Base-by-base conservation (phyloP, 2,329 filamentous ascomycete species). In the Drechmeria coniospora region DNA sequence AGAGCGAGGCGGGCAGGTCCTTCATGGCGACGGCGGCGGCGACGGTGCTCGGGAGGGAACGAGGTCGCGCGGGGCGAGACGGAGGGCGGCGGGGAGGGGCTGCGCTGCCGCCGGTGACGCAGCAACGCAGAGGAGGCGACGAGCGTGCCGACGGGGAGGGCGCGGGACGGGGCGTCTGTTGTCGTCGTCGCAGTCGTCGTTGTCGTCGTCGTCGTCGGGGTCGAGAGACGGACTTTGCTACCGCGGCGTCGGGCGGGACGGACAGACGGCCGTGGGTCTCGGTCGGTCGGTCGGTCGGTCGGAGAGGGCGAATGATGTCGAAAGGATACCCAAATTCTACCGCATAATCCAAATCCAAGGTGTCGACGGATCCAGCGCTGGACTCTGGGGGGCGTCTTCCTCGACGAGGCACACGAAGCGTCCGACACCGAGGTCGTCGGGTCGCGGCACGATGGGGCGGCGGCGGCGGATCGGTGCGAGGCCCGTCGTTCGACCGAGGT, bases 241-340 rank as follows among this genome's bases (percentile, higher is more conserved):
- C 8, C 15, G 14, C 25, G 32, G 23, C 22, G 27, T 23, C 31
- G 19, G 21, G 29, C 32, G 25, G 30, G 23, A 21, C 20, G 15
- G 24, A 23, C 15, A 19, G 23, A 15, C 31, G 19, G 29, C 28
- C 32, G 30, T 19, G 17, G 21, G 26, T 31, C 33, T 28, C 26
- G 32, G 21, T n/a, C n/a, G n/a, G n/a, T n/a, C n/a, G n/a, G n/a
- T n/a, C n/a, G 42, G 34, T 38, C 32, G 39, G 35, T 36, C 32
- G 41, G n/a, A n/a, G n/a, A n/a, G n/a, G n/a, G n/a, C 39, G 43
- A 42, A 37, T 30, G 32, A 36, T 33, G 25, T 38, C 28, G 32
- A 37, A 47, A 45, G 31, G 33, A 49, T 49, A 44, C 39, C 46
- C 44, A 50, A 50, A 47, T 39, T 36, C 46, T 51, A 51, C 40